Evolutionary conservation across 179 eudicot genomes (phyloP).

Genomic region (Kewa caespitosa): DNA sequence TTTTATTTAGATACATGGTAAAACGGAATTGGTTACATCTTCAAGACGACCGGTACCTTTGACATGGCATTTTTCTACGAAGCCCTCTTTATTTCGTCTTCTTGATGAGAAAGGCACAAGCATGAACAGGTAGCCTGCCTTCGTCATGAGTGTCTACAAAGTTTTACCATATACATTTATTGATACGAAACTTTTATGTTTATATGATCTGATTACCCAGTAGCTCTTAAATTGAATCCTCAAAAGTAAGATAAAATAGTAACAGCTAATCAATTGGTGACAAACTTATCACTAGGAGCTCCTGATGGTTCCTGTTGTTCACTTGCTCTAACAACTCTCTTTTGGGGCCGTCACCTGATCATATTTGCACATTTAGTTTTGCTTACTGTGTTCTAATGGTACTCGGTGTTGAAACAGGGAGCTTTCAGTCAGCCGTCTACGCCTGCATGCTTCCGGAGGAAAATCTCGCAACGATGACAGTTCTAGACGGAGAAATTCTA

Average conservation of each 20-base stretch:
- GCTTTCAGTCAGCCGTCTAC: constrained; percentile 69
- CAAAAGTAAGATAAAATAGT: background rate
- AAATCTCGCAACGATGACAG: constrained; percentile 59
- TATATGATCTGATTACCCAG: background rate
- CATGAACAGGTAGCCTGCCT: constrained; percentile 77
- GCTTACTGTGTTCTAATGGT: constrained; percentile 19
- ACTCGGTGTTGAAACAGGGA: constrained; percentile 48
- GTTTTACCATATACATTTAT: background rate
- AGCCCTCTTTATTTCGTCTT: constrained; percentile 72
- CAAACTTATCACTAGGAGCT: constrained; percentile 1
- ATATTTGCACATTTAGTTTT: background rate
- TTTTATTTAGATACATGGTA: constrained; percentile 76
- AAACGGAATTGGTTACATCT: constrained; percentile 87
- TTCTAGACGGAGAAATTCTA: constrained; percentile 60
- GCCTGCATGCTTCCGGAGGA: constrained; percentile 54
- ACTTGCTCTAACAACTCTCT: background rate
- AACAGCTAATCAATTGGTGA: constrained; percentile 7
- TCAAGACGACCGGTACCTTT: constrained; percentile 95
- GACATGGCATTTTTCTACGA: constrained; percentile 95
- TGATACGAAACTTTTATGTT: background rate
- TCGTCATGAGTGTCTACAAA: background rate
- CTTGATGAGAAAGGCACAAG: constrained; percentile 85
- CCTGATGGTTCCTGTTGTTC: constrained; percentile 2
- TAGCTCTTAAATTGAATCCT: constrained; percentile 1
- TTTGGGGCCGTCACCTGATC: background rate